Evolutionary conservation across 2,329 filamentous ascomycete species (phyloP).

Genomic region (Penicillium sp.): DNA sequence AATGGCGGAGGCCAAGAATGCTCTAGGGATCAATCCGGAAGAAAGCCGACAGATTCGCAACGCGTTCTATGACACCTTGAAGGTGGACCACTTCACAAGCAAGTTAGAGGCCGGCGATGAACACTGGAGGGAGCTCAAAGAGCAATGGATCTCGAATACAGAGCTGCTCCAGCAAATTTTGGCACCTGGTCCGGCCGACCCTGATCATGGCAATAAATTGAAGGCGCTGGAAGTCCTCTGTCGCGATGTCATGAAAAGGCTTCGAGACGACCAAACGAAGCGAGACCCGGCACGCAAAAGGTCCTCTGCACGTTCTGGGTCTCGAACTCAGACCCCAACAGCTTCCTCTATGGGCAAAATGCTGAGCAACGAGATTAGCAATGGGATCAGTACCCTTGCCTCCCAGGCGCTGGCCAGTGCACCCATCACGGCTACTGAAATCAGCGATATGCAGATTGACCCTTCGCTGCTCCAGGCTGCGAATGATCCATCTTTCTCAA

Average conservation of each 20-base stretch:
- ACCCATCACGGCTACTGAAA: conserved; percentile 37
- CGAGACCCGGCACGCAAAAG: conserved; percentile 49
- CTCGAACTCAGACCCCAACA: conserved; percentile 22
- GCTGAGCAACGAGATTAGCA: conserved; percentile 31
- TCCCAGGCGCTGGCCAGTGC: conserved; percentile 45
- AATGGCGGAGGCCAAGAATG: conserved; percentile 69
- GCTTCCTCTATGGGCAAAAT: conserved; percentile 24
- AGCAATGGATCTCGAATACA: conserved; percentile 61
- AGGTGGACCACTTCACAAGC: conserved; percentile 63
- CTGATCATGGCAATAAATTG: conserved; percentile 53
- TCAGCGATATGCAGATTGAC: conserved; percentile 59
- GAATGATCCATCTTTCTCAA: conserved; percentile 46
- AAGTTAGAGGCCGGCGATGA: conserved; percentile 69
- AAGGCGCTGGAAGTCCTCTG: conserved; percentile 68
- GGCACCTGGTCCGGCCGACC: conserved; percentile 50
- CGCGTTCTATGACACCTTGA: conserved; percentile 63
- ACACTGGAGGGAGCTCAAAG: conserved; percentile 68
- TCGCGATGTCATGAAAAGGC: conserved; percentile 72
- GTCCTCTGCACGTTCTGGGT: conserved; percentile 25
- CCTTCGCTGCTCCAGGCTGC: conserved; percentile 59
- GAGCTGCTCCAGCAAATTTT: conserved; percentile 55
- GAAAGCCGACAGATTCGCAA: conserved; percentile 63
- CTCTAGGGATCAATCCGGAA: conserved; percentile 64
- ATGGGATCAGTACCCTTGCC: conserved; percentile 44
- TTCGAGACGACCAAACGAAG: conserved; percentile 63